These are phyloP conservation scores for Pseudocercospora fijiensis DNA, from an alignment of 2,329 filamentous ascomycete genomes.

Conservation along the genomic window DNA sequence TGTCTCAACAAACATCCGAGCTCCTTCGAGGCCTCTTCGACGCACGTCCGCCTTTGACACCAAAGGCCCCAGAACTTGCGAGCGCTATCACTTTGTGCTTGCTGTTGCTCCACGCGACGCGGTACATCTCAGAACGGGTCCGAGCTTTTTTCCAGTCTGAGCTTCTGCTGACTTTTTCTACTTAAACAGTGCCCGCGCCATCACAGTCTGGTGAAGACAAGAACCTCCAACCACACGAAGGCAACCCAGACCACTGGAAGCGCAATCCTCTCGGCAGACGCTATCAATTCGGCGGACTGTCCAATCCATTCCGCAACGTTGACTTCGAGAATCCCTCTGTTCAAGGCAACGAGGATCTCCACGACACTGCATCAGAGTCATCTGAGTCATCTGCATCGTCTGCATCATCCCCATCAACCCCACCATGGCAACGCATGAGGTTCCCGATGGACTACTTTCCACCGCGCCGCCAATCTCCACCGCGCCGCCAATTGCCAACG, in stretches of 20 bases:
- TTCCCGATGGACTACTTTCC: background rate
- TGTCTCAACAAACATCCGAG: background rate
- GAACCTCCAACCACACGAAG: background rate
- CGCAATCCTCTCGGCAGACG: background rate
- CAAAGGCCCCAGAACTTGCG: background rate
- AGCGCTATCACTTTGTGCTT: background rate
- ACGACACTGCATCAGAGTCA: background rate
- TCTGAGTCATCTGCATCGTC: too few species aligned
- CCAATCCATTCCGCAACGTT: background rate
- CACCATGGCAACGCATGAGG: background rate
- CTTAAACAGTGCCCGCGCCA: background rate
- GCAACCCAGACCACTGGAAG: background rate
- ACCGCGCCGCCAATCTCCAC: background rate
- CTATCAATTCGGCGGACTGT: too few species aligned
- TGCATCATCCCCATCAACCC: too few species aligned
- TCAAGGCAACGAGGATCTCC: background rate
- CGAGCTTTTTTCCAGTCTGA: background rate
- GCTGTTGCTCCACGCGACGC: background rate
- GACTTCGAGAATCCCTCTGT: background rate
- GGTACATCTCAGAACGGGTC: slow-evolving; percentile 1
- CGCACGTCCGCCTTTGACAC: too few species aligned
- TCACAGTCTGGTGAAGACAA: background rate
- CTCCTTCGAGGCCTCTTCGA: background rate
- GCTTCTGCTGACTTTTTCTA: background rate
- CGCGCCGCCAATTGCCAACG: background rate